phyloP scores from a whole-genome alignment of 129 eudicot species.

The Flaveria bidentis region DNA sequence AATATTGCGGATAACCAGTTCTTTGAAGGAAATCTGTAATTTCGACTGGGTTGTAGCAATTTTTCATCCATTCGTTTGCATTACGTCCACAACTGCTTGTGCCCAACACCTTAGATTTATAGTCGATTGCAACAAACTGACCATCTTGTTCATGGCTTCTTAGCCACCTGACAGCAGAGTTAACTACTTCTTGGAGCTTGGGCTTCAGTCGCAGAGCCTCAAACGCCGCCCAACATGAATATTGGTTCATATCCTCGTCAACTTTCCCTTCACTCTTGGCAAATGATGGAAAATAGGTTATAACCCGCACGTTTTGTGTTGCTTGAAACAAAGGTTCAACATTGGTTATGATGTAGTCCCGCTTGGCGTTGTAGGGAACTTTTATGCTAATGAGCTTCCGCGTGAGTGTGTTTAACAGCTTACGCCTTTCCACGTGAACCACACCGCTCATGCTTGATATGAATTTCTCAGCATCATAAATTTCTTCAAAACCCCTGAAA shows the following conservation, averaged over 20 bases:
- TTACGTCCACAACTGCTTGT: conserved; percentile 36
- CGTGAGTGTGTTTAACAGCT: conserved; percentile 25
- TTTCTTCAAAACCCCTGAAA: conserved; percentile 60
- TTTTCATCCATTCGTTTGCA: conserved; percentile 27
- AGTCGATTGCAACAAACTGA: conserved; percentile 58
- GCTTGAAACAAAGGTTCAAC: conserved; percentile 49
- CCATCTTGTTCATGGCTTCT: conserved; percentile 38
- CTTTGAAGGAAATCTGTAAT: conserved; percentile 51
- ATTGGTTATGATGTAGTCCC: conserved; percentile 43
- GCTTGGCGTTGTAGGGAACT: conserved; percentile 60
- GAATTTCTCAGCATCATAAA: conserved; percentile 58
- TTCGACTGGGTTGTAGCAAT: conserved; percentile 53
- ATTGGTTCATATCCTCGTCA: conserved; percentile 32
- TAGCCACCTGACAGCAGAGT: conserved; percentile 46
- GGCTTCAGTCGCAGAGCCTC: conserved; percentile 54
- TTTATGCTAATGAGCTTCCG: conserved; percentile 40
- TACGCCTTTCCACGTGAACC: conserved; percentile 53
- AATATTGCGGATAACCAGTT: conserved; percentile 41
- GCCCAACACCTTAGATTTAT: conserved; percentile 42
- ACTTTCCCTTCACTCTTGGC: conserved; percentile 28
- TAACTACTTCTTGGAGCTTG: conserved; percentile 42
- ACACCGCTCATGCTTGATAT: conserved; percentile 53
- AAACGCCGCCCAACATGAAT: conserved; percentile 57
- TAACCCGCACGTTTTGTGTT: conserved; percentile 44
- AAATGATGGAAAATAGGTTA: conserved; percentile 45